Base-by-base conservation (phyloP, 768 basidiomycete genomes). In the Boletus rufocinnamomeus region DNA sequence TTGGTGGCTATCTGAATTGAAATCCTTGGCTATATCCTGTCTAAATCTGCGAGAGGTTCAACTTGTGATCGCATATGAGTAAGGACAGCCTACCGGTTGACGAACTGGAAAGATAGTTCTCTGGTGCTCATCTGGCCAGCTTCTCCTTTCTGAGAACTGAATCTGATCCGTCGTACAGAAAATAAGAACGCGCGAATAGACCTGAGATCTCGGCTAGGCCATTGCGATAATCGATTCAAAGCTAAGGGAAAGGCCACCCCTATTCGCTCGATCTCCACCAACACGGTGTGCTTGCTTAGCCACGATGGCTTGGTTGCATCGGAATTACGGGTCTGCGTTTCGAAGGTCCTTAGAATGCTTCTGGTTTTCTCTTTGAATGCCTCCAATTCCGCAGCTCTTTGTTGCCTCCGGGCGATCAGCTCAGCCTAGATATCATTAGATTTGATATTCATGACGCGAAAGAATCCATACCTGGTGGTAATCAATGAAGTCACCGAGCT, bases 241-340 rank as follows among this genome's bases (percentile, higher is more conserved):
- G 82, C 82, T 28, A 98, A 77, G 1, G 96, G 96, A 65, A 98
- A 92, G 6, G 93, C 95, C 4, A 94, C 83, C n/a, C 95, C 95
- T 37, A 98, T 79, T 63, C 88, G 85, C 30, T 78, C 76, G 56
- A 89, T 76, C 16, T 76, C 76, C 23, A 91, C 75, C 25, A 79
- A 74, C 62, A 90, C 75, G 54, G 77, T 76, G 60, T 85, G 82
- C 46, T 78, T 71, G 59, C 81, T 79, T 19, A 91, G 66, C 85
- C 85, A 87, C 6, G 83, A 76, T 0, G 76, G 66, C 30, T 76
- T 69, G 28, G 62, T 56, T 16, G 50, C 25, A 25, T 51, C 52
- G 27, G 54, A 28, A 21, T 66, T 53, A 16, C 76, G 77, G n/a
- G 76, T 66, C 54, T 84, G 82, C 41, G 84, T 77, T 59, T 93